Percentiles rank a stretch among this genome's conserved stretches.
phyloP scores from a whole-genome alignment of 768 basidiomycete species.

The Clavaria fumosa region DNA sequence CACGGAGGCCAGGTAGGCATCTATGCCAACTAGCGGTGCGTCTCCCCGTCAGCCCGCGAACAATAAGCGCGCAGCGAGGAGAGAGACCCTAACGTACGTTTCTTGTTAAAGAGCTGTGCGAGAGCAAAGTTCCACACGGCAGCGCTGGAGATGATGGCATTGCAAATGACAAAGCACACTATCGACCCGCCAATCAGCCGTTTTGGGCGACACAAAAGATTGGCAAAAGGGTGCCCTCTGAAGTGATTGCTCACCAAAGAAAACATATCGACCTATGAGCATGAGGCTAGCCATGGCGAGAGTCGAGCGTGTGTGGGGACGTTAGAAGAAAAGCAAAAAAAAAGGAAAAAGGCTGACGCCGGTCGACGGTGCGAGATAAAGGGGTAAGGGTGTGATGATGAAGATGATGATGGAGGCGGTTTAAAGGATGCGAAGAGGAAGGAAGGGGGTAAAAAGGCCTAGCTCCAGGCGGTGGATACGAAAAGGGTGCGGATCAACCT shows the following conservation, averaged over 20 bases:
- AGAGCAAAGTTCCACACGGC: constrained; percentile 58
- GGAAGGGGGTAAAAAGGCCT: too few relatives aligned
- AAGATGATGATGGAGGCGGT: too few relatives aligned
- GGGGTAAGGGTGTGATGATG: too few relatives aligned
- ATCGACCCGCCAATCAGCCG: constrained; percentile 5
- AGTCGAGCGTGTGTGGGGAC: too few relatives aligned
- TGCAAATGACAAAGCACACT: constrained; percentile 51
- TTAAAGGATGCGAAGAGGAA: too few relatives aligned
- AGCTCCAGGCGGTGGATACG: too few relatives aligned
- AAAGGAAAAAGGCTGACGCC: constrained; percentile 15
- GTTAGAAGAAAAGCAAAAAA: constrained; percentile 18
- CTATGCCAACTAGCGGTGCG: too few relatives aligned
- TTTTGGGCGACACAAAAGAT: not conserved
- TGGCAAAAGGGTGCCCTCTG: not conserved
- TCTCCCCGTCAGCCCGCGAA: too few relatives aligned
- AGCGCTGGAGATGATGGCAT: constrained; percentile 46
- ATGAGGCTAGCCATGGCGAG: constrained; percentile 34
- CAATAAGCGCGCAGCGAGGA: constrained; percentile 2
- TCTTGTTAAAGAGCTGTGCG: constrained; percentile 19
- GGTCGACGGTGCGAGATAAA: constrained; percentile 24
- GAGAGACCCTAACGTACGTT: constrained; percentile 22
- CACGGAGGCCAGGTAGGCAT: constrained; percentile 43
- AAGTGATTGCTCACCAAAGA: constrained; percentile 48
- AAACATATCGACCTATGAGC: constrained; percentile 37
- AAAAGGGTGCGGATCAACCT: too few relatives aligned